Evolutionary conservation across 2,329 filamentous ascomycete species (phyloP).

Genomic region (Colletotrichum agaves): DNA sequence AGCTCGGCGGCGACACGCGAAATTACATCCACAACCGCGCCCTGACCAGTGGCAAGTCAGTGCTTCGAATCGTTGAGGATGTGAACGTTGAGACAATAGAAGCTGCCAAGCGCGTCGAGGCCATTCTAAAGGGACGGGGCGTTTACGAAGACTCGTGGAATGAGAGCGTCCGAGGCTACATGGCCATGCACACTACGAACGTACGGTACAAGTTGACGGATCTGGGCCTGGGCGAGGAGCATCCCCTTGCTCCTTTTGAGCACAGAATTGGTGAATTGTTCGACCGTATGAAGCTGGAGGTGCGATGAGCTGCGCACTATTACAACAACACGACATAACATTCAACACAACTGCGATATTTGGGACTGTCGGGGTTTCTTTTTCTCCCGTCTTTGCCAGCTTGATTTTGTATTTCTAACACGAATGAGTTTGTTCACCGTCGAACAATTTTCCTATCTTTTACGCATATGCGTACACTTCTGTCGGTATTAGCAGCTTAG

Average conservation of each 20-base stretch:
- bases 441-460: too few relatives aligned
- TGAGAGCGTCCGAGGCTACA: slow-evolving; percentile 37
- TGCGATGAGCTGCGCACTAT: not conserved
- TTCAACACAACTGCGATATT: not conserved
- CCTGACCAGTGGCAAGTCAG: slow-evolving; percentile 15
- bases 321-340: not conserved
- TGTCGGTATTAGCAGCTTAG: not conserved
- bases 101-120: slow-evolving; percentile 29
- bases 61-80: slow-evolving; percentile 32
- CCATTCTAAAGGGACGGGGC: slow-evolving; percentile 38
- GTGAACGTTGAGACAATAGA: slow-evolving; percentile 32
- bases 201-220: slow-evolving; percentile 38
- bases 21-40: slow-evolving; percentile 40
- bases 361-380: not conserved
- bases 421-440: too few relatives aligned
- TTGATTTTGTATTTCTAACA: not conserved
- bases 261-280: slow-evolving; percentile 36
- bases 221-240: slow-evolving; percentile 38
- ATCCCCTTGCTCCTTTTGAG: slow-evolving; percentile 39
- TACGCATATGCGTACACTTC: too few relatives aligned
- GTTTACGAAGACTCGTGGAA: slow-evolving; percentile 37
- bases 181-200: slow-evolving; percentile 41
- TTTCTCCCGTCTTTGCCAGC: not conserved
- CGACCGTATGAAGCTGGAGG: slow-evolving; percentile 23
- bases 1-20: slow-evolving; percentile 37